phyloP scores from a whole-genome alignment of 768 basidiomycete species.

The Cubamyces sp. region DNA sequence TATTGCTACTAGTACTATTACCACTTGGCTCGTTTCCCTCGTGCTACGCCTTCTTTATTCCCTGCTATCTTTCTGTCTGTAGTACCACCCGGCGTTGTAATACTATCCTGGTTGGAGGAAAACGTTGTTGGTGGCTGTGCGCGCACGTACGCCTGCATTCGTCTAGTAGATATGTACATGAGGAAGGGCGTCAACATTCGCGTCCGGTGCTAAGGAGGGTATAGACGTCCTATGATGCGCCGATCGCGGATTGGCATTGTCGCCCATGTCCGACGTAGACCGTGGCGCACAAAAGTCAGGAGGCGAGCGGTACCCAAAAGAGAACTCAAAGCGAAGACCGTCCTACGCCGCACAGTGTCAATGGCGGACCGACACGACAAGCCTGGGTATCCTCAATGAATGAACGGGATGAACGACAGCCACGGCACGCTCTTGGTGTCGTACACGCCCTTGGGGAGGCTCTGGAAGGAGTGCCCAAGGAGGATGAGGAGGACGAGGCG shows the following conservation, averaged over 20 bases:
- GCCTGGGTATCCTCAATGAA: conserved; percentile 15
- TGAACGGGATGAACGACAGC: conserved; percentile 24
- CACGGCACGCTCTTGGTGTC: conserved; percentile 7
- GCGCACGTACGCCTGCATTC: not conserved
- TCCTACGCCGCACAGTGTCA: too few relatives aligned
- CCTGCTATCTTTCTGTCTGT: conserved; percentile 1
- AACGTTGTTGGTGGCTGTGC: not conserved
- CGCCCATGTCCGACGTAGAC: too few relatives aligned
- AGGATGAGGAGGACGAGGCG: conserved; percentile 21
- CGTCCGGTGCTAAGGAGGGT: too few relatives aligned
- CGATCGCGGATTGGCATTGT: too few relatives aligned
- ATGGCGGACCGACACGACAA: not conserved
- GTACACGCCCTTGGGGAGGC: conserved; percentile 18
- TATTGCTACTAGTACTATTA: not conserved
- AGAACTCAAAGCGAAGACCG: too few relatives aligned
- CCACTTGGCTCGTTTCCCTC: not conserved
- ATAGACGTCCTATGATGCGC: too few relatives aligned
- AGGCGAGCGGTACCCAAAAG: too few relatives aligned
- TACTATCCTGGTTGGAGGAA: conserved; percentile 1
- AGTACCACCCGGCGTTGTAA: conserved; percentile 14
- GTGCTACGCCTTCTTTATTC: not conserved
- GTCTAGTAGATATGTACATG: too few relatives aligned
- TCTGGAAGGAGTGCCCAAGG: conserved; percentile 24
- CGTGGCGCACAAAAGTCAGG: too few relatives aligned
- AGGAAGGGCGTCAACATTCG: too few relatives aligned